A percentile compares a stretch with the other conserved stretches of the same genome.
Evolutionary conservation across 2,329 filamentous ascomycete species (phyloP).

Genomic region (Aspergillus chevalieri): DNA sequence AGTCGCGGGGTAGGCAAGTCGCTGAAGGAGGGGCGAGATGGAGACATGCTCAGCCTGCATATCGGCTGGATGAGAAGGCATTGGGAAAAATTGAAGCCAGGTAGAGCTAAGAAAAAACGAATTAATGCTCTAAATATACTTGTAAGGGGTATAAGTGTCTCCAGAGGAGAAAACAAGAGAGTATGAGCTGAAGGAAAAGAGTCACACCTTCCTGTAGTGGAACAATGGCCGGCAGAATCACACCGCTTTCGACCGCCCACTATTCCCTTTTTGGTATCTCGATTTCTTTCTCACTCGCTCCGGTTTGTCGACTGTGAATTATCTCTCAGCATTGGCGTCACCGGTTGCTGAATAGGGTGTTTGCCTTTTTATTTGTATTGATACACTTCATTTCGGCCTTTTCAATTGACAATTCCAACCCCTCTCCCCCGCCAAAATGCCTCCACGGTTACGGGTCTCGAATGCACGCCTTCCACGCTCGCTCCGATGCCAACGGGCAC

Average conservation of each 20-base stretch:
- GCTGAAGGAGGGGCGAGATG: conserved; percentile 44
- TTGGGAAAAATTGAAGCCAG: conserved; percentile 1
- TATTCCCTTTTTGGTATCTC: conserved; percentile 11
- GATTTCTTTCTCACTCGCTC: conserved; percentile 8
- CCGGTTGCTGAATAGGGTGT: neutral
- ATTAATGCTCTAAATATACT: neutral
- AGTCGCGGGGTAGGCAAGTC: conserved; percentile 38
- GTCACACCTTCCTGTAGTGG: neutral
- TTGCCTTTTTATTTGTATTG: neutral
- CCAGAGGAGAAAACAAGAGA: neutral
- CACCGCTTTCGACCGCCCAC: conserved; percentile 13
- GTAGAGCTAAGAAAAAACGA: neutral
- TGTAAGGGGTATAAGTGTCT: neutral
- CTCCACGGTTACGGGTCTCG: conserved; percentile 46
- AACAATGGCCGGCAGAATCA: conserved; percentile 14
- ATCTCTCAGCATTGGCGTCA: conserved; percentile 5
- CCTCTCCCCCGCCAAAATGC: conserved; percentile 38
- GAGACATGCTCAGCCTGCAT: conserved; percentile 35
- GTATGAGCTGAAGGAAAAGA: neutral
- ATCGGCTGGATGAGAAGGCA: conserved; percentile 18
- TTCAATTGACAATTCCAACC: conserved; percentile 2
- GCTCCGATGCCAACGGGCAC: conserved; percentile 29
- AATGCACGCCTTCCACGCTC: conserved; percentile 28
- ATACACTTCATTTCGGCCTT: conserved; percentile 6
- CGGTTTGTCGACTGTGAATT: neutral